phyloP scores from a whole-genome alignment of 164 flowering plant genomes.

The Tetracentron sinense region DNA sequence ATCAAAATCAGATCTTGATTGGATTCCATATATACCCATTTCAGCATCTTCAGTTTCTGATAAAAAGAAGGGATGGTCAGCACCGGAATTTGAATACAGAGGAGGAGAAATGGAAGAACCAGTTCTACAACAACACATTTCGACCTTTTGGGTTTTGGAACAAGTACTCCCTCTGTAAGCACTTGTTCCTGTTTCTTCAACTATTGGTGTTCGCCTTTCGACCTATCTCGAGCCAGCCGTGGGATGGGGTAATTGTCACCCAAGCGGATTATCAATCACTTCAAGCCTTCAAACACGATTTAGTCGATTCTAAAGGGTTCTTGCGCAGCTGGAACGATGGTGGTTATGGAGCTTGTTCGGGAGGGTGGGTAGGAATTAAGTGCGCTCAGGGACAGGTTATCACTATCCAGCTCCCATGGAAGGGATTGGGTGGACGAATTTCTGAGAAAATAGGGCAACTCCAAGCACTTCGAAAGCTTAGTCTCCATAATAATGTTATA shows the following conservation, averaged over 20 bases:
- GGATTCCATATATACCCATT: constrained; percentile 7
- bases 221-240: constrained; percentile 26
- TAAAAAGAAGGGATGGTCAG: constrained; percentile 1
- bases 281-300: constrained; percentile 47
- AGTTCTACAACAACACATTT: not conserved
- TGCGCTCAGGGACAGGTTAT: constrained; percentile 74
- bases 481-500: constrained; percentile 74
- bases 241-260: constrained; percentile 54
- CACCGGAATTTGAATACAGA: not conserved
- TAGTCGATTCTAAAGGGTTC: constrained; percentile 45
- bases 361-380: constrained; percentile 83
- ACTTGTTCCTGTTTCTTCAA: constrained; percentile 23
- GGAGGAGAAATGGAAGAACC: constrained; percentile 16
- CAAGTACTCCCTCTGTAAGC: not conserved
- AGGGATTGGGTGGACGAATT: constrained; percentile 65
- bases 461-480: constrained; percentile 59
- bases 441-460: constrained; percentile 70
- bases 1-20: not conserved
- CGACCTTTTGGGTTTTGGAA: not conserved
- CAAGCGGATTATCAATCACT: constrained; percentile 58
- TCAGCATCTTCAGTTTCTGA: constrained; percentile 1
- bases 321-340: constrained; percentile 73
- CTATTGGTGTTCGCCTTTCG: constrained; percentile 18
- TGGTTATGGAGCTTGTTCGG: constrained; percentile 69
- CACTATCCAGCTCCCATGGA: constrained; percentile 87